Evolutionary conservation across 208 protist species (phyloP).

Genomic region (Leishmania guyanensis): DNA sequence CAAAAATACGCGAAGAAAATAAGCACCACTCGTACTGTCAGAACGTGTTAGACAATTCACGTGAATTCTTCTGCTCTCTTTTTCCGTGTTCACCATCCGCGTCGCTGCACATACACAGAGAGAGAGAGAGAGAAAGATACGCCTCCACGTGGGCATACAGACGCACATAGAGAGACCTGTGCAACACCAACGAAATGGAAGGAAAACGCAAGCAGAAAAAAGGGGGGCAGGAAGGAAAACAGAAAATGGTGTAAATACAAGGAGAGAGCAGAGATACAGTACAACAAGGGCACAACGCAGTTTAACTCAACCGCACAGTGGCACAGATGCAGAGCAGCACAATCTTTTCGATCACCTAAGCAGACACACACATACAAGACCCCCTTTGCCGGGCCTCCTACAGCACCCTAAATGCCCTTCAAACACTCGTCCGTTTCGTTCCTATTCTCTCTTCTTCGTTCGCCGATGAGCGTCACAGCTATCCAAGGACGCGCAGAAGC

Average conservation of each 20-base stretch:
- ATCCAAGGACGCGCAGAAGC: neutral
- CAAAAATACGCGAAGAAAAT: neutral
- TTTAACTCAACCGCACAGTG: neutral
- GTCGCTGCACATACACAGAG: neutral
- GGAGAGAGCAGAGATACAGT: neutral
- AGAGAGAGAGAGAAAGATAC: neutral
- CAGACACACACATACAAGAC: neutral
- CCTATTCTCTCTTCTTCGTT: neutral
- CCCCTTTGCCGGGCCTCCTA: neutral
- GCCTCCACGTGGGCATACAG: neutral
- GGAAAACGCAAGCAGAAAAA: slow-evolving; percentile 6
- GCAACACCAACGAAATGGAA: neutral
- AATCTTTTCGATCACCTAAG: neutral
- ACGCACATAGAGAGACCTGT: neutral
- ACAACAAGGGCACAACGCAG: neutral
- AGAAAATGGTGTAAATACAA: slow-evolving; percentile 5
- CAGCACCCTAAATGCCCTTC: neutral
- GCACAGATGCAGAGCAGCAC: neutral
- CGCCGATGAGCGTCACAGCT: neutral
- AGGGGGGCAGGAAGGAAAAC: neutral
- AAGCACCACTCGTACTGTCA: neutral
- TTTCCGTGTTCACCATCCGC: neutral
- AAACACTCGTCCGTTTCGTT: neutral
- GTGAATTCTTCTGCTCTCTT: too few species aligned
- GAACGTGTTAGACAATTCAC: neutral